Evolutionary conservation across 352 stramenopile species (phyloP), one percentile per base, ranked within the genome.

Genomic region (Globisporangium lucens): DNA sequence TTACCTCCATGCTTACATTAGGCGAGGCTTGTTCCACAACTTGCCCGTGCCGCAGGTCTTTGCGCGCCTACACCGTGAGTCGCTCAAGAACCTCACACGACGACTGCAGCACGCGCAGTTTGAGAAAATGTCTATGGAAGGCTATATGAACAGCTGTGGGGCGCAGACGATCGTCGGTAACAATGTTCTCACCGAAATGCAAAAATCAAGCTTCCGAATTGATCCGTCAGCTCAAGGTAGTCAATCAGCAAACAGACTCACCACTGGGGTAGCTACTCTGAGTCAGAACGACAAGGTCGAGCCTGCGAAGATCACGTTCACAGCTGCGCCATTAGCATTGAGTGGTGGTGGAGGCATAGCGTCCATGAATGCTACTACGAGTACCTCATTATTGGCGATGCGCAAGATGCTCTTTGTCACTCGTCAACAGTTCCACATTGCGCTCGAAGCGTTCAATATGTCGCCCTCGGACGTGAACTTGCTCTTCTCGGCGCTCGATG

Each of bases 61-160:
- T 56, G 80, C 78, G 22, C 73, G 82, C 2, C 61, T 89, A 20
- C 70, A 80, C 7, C 72, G 82, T 4, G 82, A 90, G 73, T 75
- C 74, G 8, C 64, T 88, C 8, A 74, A 83, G 33, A 83, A 89
- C 52, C 71, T 85, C n/a, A 73, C 74, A 17, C 73, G 71, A 13
- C 74, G 76, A 33, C 22, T 79, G 4, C 74, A 84, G 59, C 61
- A 77, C 15, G 73, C 69, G 1, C 58, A 72, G 20, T 87, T 85
- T 35, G 82, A 88, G 59, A 78, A 75, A 59, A 79, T 86, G 65
- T 66, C 77, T 0, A 33, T 88, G 49, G 77, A 88, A 12, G 81
- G 88, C 56, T 89, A 87, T 61, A 85, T 89, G 81, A 83, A 64
- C n/a, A 77, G 72, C n/a, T 89, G 81, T 64, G 81, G 77, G 5